Base-by-base conservation (phyloP, 352 stramenopile genomes). In the Pythium phragmiticola region DNA sequence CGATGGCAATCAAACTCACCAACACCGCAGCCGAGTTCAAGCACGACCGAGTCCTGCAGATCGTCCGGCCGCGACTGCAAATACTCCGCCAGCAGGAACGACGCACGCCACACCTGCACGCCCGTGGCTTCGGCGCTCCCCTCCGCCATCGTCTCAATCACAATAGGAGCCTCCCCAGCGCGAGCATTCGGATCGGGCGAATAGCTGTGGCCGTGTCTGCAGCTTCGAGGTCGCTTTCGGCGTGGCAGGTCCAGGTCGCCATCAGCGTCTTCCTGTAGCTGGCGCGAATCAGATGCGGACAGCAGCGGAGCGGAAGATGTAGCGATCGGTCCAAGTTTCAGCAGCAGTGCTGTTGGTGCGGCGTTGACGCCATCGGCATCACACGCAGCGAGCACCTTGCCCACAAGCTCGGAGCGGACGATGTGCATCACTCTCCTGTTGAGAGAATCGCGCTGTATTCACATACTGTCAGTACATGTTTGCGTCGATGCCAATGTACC, bases 1-100 rank as follows among this genome's bases (percentile, higher is more conserved):
- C 2, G 7, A 42, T 42, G 37, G 37, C 9, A 42, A 37, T 42
- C 30, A 50, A n/a, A 48, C 62, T 14, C 46, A 88, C 75, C 81
- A 19, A 89, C 80, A 48, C 75, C 78, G 57, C 73, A 84, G 11
- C 78, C 78, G 17, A 89, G 65, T 33, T 89, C 82, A 3, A 91
- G 58, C 41, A 88, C 65, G 23, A 52, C 74, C 37, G 65, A 36
- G 11, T 54, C 54, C n/a, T 43, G 26, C 23, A 41, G 36, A 11
- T 54, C 4, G 17, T 76, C 74, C 54, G 60, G 28, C n/a, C 49
- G 34, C 9, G 61, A 69, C 30, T 72, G 65, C 21, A 90, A 61
- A 51, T 75, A 86, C 51, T 89, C 80, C 7, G 74, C 74, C 19
- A 89, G 60, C 19, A 89, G 58, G 23, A 89, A 72, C 23, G 82